Percentiles rank a stretch among this genome's conserved stretches.
Conservation (phyloP, 305 asterid genomes). For the Plantago rigida region DNA sequence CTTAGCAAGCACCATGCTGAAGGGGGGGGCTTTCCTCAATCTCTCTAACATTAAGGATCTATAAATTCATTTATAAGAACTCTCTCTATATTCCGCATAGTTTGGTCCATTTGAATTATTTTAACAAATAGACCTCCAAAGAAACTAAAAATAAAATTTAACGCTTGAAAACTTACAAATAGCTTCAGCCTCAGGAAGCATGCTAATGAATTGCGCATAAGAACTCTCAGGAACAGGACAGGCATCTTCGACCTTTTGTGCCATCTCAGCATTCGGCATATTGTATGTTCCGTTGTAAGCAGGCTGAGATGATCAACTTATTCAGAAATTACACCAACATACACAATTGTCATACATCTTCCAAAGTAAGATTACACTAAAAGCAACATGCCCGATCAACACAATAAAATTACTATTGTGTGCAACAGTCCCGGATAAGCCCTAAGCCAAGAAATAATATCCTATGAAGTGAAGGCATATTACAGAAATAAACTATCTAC, state of each 20-base stretch:
- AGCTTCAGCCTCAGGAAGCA: constrained; percentile 49
- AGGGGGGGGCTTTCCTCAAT: neutral
- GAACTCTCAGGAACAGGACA: constrained; percentile 36
- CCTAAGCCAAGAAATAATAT: neutral
- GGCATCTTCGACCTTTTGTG: constrained; percentile 39
- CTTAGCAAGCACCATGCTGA: neutral
- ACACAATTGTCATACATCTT: neutral
- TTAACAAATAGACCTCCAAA: neutral
- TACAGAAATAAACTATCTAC: constrained; percentile 12
- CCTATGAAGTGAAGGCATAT: constrained; percentile 10
- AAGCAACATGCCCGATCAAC: neutral
- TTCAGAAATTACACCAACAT: constrained; percentile 18
- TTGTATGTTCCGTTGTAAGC: constrained; percentile 34
- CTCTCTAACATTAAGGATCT: neutral
- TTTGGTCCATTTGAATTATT: neutral
- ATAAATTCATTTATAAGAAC: neutral
- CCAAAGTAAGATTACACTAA: neutral
- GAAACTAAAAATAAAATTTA: constrained; percentile 20
- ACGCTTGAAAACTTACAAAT: constrained; percentile 45
- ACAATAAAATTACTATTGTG: constrained; percentile 6
- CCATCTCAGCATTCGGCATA: constrained; percentile 39
- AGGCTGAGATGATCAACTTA: constrained; percentile 42
- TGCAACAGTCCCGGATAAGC: constrained; percentile 15
- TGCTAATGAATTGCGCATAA: constrained; percentile 34
- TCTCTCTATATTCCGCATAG: neutral